A percentile compares a stretch with the other conserved stretches of the same genome.
Evolutionary conservation across 2,329 filamentous ascomycete species (phyloP).

Genomic region (Parascedosporium putredinis): DNA sequence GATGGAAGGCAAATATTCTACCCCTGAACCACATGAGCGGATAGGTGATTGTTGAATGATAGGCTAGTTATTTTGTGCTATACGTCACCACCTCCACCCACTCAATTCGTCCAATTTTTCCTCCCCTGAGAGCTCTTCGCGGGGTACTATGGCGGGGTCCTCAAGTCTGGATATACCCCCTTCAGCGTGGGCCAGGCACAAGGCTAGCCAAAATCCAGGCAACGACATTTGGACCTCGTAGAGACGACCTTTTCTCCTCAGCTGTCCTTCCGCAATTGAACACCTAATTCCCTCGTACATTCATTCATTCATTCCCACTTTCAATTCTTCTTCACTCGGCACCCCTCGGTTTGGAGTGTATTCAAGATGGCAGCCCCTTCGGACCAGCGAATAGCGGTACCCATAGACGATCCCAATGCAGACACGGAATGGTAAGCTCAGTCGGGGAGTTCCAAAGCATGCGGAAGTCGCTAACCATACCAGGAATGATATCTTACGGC

Average conservation of each 20-base stretch:
- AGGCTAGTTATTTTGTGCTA: not conserved
- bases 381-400: constrained; percentile 63
- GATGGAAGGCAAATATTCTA: constrained; percentile 9
- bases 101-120: no score
- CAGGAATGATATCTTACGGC: constrained; percentile 97
- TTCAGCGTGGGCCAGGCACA: no score
- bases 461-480: not conserved
- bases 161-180: no score
- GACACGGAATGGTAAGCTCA: constrained; percentile 83
- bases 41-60: not conserved
- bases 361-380: constrained; percentile 50
- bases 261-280: no score
- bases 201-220: not conserved
- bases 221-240: not conserved
- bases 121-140: no score
- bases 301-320: no score
- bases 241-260: no score
- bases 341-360: constrained; percentile 43
- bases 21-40: constrained; percentile 7
- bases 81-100: no score
- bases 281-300: no score
- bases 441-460: not conserved
- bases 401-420: constrained; percentile 88
- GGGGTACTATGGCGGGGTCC: no score
- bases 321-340: no score